Conservation (phyloP, 305 asterid genomes). For the Fraxinus sp. region DNA sequence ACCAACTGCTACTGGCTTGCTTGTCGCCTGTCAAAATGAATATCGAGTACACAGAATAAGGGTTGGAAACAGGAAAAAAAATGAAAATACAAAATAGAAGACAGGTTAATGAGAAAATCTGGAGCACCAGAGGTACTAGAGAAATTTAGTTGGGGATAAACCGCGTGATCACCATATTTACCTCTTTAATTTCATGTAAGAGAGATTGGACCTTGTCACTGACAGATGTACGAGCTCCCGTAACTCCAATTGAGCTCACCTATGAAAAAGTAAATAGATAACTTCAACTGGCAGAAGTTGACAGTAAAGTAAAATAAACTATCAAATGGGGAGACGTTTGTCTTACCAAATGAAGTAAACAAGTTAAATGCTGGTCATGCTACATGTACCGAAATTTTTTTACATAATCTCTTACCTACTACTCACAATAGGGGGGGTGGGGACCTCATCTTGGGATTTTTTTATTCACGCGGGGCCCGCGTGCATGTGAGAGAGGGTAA, state of each 20-base stretch:
- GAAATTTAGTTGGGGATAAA: background rate
- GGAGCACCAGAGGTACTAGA: background rate
- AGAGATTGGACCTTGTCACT: constrained; percentile 68
- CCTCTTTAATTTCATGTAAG: constrained; percentile 76
- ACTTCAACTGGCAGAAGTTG: background rate
- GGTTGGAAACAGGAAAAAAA: background rate
- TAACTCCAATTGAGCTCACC: constrained; percentile 94
- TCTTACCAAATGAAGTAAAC: background rate
- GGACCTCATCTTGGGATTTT: no score
- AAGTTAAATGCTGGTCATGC: background rate
- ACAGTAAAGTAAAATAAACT: background rate
- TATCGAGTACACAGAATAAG: background rate
- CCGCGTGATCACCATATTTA: background rate
- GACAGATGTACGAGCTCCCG: constrained; percentile 88
- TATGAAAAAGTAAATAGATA: constrained; percentile 21
- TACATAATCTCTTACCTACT: no score
- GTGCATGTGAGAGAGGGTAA: no score
- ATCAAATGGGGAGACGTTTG: background rate
- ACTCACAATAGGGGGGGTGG: no score
- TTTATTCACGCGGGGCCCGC: no score
- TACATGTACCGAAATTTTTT: no score
- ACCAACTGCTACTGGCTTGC: constrained; percentile 93
- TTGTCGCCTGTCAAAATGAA: constrained; percentile 48
- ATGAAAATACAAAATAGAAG: background rate
- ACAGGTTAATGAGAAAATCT: background rate